Evolutionary conservation across 495 filamentous ascomycete genomes (phyloP).

Genomic region (Podospora bellae-mahoneyi): DNA sequence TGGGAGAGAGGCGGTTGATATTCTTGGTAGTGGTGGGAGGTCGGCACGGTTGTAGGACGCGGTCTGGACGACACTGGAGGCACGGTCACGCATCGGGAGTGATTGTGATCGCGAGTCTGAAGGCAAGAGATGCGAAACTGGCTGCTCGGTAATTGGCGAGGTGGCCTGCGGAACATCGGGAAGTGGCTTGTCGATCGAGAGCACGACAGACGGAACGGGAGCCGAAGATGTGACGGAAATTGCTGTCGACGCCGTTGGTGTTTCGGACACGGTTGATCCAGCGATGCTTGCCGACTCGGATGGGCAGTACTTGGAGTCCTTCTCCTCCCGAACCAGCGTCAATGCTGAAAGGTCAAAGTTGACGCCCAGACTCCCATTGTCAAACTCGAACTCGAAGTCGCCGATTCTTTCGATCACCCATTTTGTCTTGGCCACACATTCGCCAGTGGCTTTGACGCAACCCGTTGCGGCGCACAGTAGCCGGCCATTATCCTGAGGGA

Average conservation of each 20-base stretch:
- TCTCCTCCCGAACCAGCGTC: slow-evolving; percentile 30
- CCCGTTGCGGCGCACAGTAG: slow-evolving; percentile 78
- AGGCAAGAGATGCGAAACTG: slow-evolving; percentile 31
- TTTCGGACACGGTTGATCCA: slow-evolving; percentile 35
- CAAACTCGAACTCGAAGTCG: slow-evolving; percentile 80
- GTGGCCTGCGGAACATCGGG: slow-evolving; percentile 39
- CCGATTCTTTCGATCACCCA: slow-evolving; percentile 85
- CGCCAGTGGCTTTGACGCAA: slow-evolving; percentile 85
- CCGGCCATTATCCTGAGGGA: slow-evolving; percentile 74
- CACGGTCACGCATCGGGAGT: slow-evolving; percentile 32
- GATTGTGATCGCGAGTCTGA: slow-evolving; percentile 41
- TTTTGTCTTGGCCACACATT: slow-evolving; percentile 83
- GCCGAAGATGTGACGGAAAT: slow-evolving; percentile 28
- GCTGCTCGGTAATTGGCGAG: slow-evolving; percentile 25
- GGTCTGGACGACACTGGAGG: slow-evolving; percentile 37
- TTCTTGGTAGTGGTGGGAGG: slow-evolving; percentile 46
- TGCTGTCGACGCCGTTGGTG: slow-evolving; percentile 29
- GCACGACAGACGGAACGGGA: slow-evolving; percentile 28
- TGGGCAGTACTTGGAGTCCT: slow-evolving; percentile 14
- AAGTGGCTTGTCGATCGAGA: slow-evolving; percentile 44
- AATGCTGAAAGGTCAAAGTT: slow-evolving; percentile 46
- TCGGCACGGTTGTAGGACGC: slow-evolving; percentile 41
- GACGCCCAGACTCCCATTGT: slow-evolving; percentile 44
- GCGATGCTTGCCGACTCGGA: slow-evolving; percentile 38
- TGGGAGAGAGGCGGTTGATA: slow-evolving; percentile 44